phyloP scores from a whole-genome alignment of 768 basidiomycete species.

The Suillus fuscotomentosus region DNA sequence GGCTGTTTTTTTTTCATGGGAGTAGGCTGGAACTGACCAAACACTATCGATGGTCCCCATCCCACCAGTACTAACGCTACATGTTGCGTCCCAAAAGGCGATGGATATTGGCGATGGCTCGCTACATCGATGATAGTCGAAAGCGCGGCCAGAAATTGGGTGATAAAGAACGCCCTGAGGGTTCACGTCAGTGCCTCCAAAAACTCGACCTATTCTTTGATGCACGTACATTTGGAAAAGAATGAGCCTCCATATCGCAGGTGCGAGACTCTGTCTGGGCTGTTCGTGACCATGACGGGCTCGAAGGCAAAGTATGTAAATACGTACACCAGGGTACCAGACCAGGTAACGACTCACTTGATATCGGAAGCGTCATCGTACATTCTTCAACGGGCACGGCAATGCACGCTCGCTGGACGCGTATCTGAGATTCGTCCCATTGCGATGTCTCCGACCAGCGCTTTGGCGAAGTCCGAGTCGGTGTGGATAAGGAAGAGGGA shows the following conservation, averaged over 20 bases:
- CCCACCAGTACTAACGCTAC: constrained; percentile 55
- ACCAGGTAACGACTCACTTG: neutral
- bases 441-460: neutral
- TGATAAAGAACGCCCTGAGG: constrained; percentile 41
- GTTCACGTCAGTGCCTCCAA: constrained; percentile 5
- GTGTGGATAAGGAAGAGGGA: neutral
- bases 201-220: constrained; percentile 12
- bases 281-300: neutral
- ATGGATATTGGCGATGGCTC: constrained; percentile 35
- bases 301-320: neutral
- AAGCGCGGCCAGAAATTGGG: constrained; percentile 49
- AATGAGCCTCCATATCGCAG: constrained; percentile 51
- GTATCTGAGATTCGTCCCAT: neutral
- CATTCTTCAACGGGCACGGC: neutral
- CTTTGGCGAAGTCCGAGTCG: neutral
- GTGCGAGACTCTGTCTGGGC: constrained; percentile 27
- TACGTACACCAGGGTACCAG: neutral
- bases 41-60: constrained; percentile 58
- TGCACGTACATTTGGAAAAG: constrained; percentile 50
- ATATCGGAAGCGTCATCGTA: constrained; percentile 4
- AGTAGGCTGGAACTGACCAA: constrained; percentile 38
- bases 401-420: neutral
- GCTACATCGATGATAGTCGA: constrained; percentile 52
- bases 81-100: constrained; percentile 65
- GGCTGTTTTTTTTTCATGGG: neutral